These are phyloP conservation scores for Phytophthora sp. DNA, from an alignment of 352 stramenopile genomes.

Conservation along the genomic window DNA sequence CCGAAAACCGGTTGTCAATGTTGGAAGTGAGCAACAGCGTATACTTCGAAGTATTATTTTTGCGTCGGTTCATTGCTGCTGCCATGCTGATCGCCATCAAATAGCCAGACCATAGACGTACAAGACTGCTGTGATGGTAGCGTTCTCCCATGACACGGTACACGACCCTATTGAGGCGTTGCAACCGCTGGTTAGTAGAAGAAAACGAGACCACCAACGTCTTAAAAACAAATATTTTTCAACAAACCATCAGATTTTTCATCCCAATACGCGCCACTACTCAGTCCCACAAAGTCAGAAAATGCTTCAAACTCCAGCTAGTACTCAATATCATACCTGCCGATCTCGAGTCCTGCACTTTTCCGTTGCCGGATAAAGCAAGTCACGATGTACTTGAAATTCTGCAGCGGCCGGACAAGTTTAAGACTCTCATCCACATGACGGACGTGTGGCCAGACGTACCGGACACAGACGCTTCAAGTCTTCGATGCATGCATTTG, in stretches of 20 bases:
- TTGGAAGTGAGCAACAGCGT: no score
- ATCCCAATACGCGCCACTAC: constrained; percentile 70
- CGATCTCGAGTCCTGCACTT: constrained; percentile 63
- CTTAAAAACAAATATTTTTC: not conserved
- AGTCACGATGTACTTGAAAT: constrained; percentile 88
- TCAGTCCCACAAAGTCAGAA: not conserved
- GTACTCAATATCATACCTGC: constrained; percentile 34
- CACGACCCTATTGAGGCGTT: constrained; percentile 77
- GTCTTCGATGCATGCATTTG: constrained; percentile 69
- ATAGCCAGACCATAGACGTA: constrained; percentile 75
- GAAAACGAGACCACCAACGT: not conserved
- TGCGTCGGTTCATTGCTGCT: not conserved
- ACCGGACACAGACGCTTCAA: constrained; percentile 68
- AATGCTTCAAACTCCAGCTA: not conserved
- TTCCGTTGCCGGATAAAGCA: constrained; percentile 75
- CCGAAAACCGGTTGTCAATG: no score
- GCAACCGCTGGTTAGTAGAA: no score
- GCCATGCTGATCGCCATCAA: no score
- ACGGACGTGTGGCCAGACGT: constrained; percentile 4
- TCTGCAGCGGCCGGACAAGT: constrained; percentile 39
- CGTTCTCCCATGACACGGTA: constrained; percentile 80
- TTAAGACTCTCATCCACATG: not conserved
- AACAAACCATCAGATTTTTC: constrained; percentile 71
- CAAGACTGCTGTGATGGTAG: constrained; percentile 66
- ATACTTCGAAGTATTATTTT: no score